Evolutionary conservation across 768 basidiomycete species (phyloP), one percentile per base, ranked within the genome.

Genomic region (Thelephora aurantiotincta): DNA sequence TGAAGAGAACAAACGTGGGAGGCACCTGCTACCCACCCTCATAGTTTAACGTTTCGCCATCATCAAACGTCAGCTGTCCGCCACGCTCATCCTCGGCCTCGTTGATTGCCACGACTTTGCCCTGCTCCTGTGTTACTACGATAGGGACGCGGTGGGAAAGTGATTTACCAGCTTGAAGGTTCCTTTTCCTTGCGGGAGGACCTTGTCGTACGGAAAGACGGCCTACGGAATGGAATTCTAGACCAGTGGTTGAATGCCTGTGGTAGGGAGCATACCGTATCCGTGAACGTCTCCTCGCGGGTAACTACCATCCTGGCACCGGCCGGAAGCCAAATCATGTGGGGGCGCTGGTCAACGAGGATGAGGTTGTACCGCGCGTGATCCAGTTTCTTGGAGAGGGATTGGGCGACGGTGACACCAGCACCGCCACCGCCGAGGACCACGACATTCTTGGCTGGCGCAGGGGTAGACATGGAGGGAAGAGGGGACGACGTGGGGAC

Each of bases 381-480:
- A 57, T 76, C 67, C 51, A 83, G 69, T 36, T 67, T 68, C 12
- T 65, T 57, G 3, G 77, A 72, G 49, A 84, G 75, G 2, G 57
- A 57, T 22, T 69, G 67, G 1, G 69, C 70, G 45, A 72, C 52
- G 9, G 64, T 52, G 23, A 64, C 61, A 12, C 81, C 80, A 1
- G 68, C 70, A n/a, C 61, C 65, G 44, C 77, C 82, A 23, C 75
- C 82, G 37, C 78, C 77, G 45, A 80, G 61, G 52, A 82, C 63
- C 23, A 82, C 65, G 52, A 68, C 57, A 50, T 60, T 65, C 49
- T 59, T 30, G 5, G 26, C 26, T 30, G 26, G 26, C 26, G 26
- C 9, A 4, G 26, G 26, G 26, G 26, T 9, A 4, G 26, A 30
- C 26, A 30, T 30, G 26, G 26, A 4, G 9, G 26, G 26, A 30